A percentile compares a stretch with the other conserved stretches of the same genome.
Conservation (phyloP, 352 stramenopile genomes). For the Phytopythium chamaehyphon region DNA sequence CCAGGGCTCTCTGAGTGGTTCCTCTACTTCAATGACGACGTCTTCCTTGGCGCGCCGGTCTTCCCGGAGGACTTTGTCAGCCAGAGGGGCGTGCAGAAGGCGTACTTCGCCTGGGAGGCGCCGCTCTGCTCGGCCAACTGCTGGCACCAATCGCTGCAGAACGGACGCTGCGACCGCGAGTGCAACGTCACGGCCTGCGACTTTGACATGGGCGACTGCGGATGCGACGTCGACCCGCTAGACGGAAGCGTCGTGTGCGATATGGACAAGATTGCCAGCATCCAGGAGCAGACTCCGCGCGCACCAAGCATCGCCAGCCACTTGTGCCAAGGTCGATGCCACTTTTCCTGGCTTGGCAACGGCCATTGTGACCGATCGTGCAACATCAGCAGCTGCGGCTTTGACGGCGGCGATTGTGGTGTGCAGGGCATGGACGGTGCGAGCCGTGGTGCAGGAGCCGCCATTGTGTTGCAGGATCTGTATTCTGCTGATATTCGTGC, state of each 20-base stretch:
- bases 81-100: conserved; percentile 82
- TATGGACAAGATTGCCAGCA: conserved; percentile 48
- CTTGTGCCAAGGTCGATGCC: conserved; percentile 68
- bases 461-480: conserved; percentile 19
- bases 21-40: conserved; percentile 97
- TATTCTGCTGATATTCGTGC: conserved; percentile 31
- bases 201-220: conserved; percentile 94
- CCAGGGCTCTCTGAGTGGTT: conserved; percentile 90
- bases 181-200: conserved; percentile 89
- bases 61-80: conserved; percentile 92
- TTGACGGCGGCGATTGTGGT: conserved; percentile 80
- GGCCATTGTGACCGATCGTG: conserved; percentile 69
- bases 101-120: conserved; percentile 93
- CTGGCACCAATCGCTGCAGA: conserved; percentile 62
- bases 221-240: conserved; percentile 53
- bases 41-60: conserved; percentile 89
- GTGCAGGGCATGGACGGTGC: conserved; percentile 7
- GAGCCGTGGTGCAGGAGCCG: background rate
- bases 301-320: conserved; percentile 40
- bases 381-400: conserved; percentile 81
- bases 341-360: conserved; percentile 83
- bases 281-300: conserved; percentile 48
- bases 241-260: conserved; percentile 54
- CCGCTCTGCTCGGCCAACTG: conserved; percentile 86
- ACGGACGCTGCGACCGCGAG: conserved; percentile 84